Base-by-base conservation (phyloP, 805 yeast genomes). In the Saccharomycopsis oosterbeekiorum region DNA sequence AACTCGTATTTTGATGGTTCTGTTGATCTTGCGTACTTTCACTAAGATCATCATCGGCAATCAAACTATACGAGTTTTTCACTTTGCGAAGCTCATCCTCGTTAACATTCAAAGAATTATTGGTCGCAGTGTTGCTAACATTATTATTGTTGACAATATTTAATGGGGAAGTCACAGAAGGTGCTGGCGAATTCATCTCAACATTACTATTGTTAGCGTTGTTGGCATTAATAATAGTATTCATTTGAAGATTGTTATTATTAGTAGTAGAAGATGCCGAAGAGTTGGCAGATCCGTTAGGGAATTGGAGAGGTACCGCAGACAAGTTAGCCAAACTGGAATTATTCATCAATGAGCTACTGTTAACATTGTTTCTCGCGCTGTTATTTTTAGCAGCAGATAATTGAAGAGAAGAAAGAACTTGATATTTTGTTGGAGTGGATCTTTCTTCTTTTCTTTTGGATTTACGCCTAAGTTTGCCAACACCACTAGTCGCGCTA, bases 401-500 rank as follows among this genome's bases (percentile, higher is more conserved):
- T 19, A 62, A 47, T 37, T 56, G 65, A n/a, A 62, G 39, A 19
- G 61, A 55, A 26, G 42, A 60, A 26, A 62, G 56, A 37, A 58
- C 63, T 19, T 53, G 55, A 26, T 57, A 60, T 41, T 62, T 62
- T 12, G 62, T 60, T 26, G 65, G 65, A 29, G 65, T 62, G 76
- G 78, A 21, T 24, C 53, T 19, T 47, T 47, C 53, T 47, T 47
- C 53, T 47, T 47, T 47, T 17, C 26, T 21, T 14, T 47, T 47
- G 34, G 53, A 47, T 47, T 47, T 47, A 11, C 53, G 14, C 15
- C 53, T 21, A 10, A 34, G 34, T 47, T 24, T 47, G 5, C 34
- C n/a, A 4, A 4, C 17, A 21, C 53, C 34, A 24, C 34, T 58
- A 80, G 80, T 37, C 21, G 57, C 41, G 36, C 53, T 50, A 17